These are phyloP conservation scores for Pseudozyma pruni DNA, from an alignment of 1,284 basidiomycete species.

Conservation along the genomic window DNA sequence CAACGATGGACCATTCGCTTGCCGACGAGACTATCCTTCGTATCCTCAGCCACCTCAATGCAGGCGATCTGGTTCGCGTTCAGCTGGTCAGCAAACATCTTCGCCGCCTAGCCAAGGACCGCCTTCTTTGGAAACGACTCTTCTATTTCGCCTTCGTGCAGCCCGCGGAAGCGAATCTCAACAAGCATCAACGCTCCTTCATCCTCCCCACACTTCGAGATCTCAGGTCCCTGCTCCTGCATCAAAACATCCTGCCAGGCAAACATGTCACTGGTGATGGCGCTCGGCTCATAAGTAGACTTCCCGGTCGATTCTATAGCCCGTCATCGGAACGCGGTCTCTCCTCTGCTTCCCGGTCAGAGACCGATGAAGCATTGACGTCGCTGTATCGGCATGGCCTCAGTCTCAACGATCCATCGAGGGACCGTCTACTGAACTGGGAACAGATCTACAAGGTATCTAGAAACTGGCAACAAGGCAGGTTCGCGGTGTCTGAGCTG, in stretches of 20 bases:
- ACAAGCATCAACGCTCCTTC: neutral
- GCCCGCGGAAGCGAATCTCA: neutral
- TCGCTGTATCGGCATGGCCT: neutral
- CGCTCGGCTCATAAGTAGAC: conserved; percentile 8
- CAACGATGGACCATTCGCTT: conserved; percentile 24
- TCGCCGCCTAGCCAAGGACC: conserved; percentile 32
- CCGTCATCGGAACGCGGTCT: neutral
- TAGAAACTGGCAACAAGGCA: conserved; percentile 44
- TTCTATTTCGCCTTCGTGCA: conserved; percentile 35
- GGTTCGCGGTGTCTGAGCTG: conserved; percentile 39
- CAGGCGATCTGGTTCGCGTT: conserved; percentile 21
- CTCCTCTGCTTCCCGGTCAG: neutral
- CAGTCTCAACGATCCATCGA: neutral
- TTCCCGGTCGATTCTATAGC: conserved; percentile 24
- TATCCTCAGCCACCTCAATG: conserved; percentile 32
- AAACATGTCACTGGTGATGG: conserved; percentile 24
- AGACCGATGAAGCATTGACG: neutral
- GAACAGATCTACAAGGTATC: conserved; percentile 43
- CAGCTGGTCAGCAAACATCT: conserved; percentile 28
- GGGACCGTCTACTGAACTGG: conserved; percentile 39
- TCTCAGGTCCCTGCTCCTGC: conserved; percentile 34
- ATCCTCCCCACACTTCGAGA: conserved; percentile 33
- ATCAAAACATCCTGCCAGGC: conserved; percentile 22
- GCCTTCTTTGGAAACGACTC: conserved; percentile 43
- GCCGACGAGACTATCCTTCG: conserved; percentile 35